A percentile compares a stretch with the other conserved stretches of the same genome.
phyloP scores from a whole-genome alignment of 2,329 filamentous ascomycete species.

The Fusarium tanahbumbuense region DNA sequence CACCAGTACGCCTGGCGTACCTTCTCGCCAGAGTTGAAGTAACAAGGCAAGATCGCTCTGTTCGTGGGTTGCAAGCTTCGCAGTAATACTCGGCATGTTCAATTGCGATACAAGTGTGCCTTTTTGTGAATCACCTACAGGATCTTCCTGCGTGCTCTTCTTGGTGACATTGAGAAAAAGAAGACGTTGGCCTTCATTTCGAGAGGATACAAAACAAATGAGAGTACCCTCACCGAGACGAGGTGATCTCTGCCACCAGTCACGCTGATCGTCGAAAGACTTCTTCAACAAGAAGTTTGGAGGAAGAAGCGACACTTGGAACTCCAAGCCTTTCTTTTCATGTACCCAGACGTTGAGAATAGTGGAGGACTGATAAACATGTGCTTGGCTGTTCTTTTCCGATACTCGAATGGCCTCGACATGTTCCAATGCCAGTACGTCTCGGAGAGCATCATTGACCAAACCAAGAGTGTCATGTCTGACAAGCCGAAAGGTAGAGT shows the following conservation, averaged over 20 bases:
- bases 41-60: not conserved
- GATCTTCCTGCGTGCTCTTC: not conserved
- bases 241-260: slow-evolving; percentile 21
- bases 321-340: not conserved
- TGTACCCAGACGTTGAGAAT: not conserved
- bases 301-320: not conserved
- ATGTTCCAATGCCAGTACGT: not conserved
- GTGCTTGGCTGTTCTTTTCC: not conserved
- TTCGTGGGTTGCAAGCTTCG: slow-evolving; percentile 9
- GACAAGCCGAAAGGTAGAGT: slow-evolving; percentile 19
- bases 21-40: not conserved
- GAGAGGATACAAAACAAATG: slow-evolving; percentile 10
- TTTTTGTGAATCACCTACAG: no score
- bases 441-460: slow-evolving; percentile 8
- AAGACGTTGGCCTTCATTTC: not conserved
- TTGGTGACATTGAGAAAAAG: slow-evolving; percentile 14
- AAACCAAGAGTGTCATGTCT: slow-evolving; percentile 17
- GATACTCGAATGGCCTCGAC: not conserved
- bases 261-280: not conserved
- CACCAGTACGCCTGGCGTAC: slow-evolving; percentile 6
- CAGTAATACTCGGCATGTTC: not conserved
- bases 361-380: not conserved
- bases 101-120: not conserved
- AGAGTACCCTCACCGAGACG: slow-evolving; percentile 21
- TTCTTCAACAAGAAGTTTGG: not conserved